These are phyloP conservation scores for Leccinum pellstonianum DNA, from an alignment of 768 basidiomycete genomes.

Conservation along the genomic window DNA sequence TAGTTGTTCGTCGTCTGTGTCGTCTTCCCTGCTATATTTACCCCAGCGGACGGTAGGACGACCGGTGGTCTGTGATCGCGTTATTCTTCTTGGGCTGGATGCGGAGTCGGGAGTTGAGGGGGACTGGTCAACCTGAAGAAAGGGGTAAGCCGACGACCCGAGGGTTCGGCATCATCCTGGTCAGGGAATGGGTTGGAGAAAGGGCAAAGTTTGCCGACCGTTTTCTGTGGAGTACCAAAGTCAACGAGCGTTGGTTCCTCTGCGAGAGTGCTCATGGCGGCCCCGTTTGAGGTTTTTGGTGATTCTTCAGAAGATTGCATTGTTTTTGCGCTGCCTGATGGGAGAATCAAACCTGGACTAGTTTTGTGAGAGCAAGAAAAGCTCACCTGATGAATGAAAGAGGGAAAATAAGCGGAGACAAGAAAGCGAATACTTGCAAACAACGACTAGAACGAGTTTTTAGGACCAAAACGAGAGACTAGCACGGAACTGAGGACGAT, in stretches of 20 bases:
- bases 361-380: neutral
- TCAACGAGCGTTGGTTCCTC: constrained; percentile 30
- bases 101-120: constrained; percentile 27
- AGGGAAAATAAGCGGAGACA: neutral
- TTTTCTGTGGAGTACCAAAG: constrained; percentile 27
- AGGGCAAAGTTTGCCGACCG: constrained; percentile 29
- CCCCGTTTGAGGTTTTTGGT: constrained; percentile 20
- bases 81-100: constrained; percentile 27
- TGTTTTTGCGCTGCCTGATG: constrained; percentile 34
- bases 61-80: constrained; percentile 35
- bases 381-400: constrained; percentile 16
- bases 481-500: constrained; percentile 21
- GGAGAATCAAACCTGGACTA: constrained; percentile 23
- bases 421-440: constrained; percentile 4
- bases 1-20: constrained; percentile 25
- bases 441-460: constrained; percentile 18
- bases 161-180: constrained; percentile 30
- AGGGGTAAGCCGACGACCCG: constrained; percentile 21
- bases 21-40: constrained; percentile 32
- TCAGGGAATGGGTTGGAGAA: constrained; percentile 30
- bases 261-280: constrained; percentile 2
- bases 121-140: constrained; percentile 24
- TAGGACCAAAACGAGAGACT: constrained; percentile 11
- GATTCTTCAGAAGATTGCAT: constrained; percentile 28
- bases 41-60: constrained; percentile 36